phyloP scores from a whole-genome alignment of 1,139 yeast species.

The Yamadazyma trypodendri region DNA sequence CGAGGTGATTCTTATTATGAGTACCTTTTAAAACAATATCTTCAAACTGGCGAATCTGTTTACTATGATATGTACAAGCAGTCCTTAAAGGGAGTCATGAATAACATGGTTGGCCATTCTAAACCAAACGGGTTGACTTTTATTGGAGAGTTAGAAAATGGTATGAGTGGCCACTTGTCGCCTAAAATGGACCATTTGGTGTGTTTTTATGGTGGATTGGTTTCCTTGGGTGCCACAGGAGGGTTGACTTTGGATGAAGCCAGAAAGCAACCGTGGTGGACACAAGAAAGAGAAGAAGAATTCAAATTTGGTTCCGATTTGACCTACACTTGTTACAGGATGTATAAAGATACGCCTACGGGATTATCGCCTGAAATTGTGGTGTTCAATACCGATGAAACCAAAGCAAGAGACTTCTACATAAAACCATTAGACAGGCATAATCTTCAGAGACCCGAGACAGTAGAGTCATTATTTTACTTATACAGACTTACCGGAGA shows the following conservation, averaged over 20 bases:
- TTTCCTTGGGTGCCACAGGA: slow-evolving; percentile 83
- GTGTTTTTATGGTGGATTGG: slow-evolving; percentile 87
- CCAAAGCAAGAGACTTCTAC: slow-evolving; percentile 49
- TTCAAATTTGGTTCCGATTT: slow-evolving; percentile 71
- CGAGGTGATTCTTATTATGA: slow-evolving; percentile 95
- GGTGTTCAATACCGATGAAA: slow-evolving; percentile 56
- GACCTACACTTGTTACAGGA: slow-evolving; percentile 78
- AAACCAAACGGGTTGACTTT: slow-evolving; percentile 63
- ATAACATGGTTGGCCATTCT: slow-evolving; percentile 60
- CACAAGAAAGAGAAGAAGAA: slow-evolving; percentile 44
- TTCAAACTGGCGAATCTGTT: slow-evolving; percentile 67
- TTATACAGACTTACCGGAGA: slow-evolving; percentile 81
- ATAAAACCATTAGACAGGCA: slow-evolving; percentile 76
- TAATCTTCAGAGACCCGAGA: slow-evolving; percentile 90
- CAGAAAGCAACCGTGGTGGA: slow-evolving; percentile 34
- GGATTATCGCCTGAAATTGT: slow-evolving; percentile 91
- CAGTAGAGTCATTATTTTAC: slow-evolving; percentile 84
- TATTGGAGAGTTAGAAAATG: slow-evolving; percentile 77
- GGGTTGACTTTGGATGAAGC: slow-evolving; percentile 58
- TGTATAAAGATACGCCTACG: slow-evolving; percentile 66
- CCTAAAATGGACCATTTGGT: slow-evolving; percentile 92
- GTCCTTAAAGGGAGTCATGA: slow-evolving; percentile 68
- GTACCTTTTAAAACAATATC: slow-evolving; percentile 79
- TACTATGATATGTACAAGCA: slow-evolving; percentile 76
- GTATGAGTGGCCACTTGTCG: slow-evolving; percentile 59